phyloP scores from a whole-genome alignment of 768 basidiomycete species.

The Mycena belliarum region DNA sequence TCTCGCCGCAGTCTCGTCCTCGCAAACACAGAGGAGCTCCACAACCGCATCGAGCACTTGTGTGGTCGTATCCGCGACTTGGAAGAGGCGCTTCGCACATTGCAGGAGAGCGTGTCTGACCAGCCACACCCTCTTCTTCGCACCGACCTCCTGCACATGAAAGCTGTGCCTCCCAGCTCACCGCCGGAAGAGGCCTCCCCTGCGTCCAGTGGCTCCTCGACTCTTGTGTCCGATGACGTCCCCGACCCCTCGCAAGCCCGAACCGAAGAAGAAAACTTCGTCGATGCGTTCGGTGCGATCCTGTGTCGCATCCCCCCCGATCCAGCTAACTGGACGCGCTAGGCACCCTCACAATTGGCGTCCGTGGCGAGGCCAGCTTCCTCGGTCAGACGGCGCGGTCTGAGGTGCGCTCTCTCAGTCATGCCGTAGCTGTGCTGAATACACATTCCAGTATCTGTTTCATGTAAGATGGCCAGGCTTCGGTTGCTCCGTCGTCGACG shows the following conservation, averaged over 20 bases:
- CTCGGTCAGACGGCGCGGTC: constrained; percentile 67
- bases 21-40: constrained; percentile 70
- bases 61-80: constrained; percentile 58
- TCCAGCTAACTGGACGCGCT: background rate
- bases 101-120: constrained; percentile 51
- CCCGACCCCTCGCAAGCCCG: background rate
- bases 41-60: constrained; percentile 61
- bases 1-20: constrained; percentile 48
- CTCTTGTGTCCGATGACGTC: constrained; percentile 6
- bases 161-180: constrained; percentile 14
- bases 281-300: constrained; percentile 44
- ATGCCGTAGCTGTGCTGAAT: background rate
- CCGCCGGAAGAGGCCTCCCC: background rate
- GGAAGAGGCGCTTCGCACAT: constrained; percentile 54
- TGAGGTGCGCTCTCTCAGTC: constrained; percentile 48
- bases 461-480: constrained; percentile 37
- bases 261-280: constrained; percentile 35
- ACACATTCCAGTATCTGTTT: constrained; percentile 51
- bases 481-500: background rate
- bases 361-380: constrained; percentile 54
- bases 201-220: constrained; percentile 7
- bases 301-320: background rate
- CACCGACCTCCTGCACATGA: constrained; percentile 32
- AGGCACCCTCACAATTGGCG: constrained; percentile 63
- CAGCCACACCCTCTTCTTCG: constrained; percentile 52